Base-by-base conservation (phyloP, 192 early-diverging fungal genomes). In the Entophlyctis luteolus region DNA sequence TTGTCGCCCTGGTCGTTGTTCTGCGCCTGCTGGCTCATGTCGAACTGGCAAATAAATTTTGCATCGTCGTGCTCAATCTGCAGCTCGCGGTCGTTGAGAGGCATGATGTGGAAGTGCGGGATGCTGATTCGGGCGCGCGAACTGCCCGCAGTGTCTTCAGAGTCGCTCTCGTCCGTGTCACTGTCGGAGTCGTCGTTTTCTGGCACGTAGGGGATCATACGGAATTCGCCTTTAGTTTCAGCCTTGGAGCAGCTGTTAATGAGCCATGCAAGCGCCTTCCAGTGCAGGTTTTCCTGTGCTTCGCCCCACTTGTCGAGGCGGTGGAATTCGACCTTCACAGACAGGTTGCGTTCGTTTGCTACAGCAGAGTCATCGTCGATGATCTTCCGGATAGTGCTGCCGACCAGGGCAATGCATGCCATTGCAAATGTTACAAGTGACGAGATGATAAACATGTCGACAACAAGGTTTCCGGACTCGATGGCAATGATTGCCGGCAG, bases 401-500 rank as follows among this genome's bases (percentile, higher is more conserved):
- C 77, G 31, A 50, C 22, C 10, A 71, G 42, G 10, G 29, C 54
- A 27, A 76, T 27, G 16, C 72, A 14, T 48, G 74, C 70, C 54
- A 77, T 70, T 0, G 68, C 3, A 8, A 70, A 22, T 18, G 73
- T 75, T 33, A 72, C 71, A 3, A 65, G 22, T 4, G 68, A 55
- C 38, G 77, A 74, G 34, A 67, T 55, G 25, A 73, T 38, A 54
- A 78, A 78, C 74, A 78, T 76, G 65, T 78, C 77, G 20, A 78
- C 62, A 14, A 76, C 75, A 38, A 70, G 62, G 53, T 68, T 73
- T 16, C 77, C 77, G 38, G 77, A 70, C 35, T 75, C 59, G 42
- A 66, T 38, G 27, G 8, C 10, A n/a, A 66, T 25, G 32, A 66
- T 12, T 8, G 22, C 25, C 5, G 63, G 63, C 28, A 66, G 63